Conservation (phyloP, 2,329 filamentous ascomycete genomes). For the Podosphaera leucotricha region DNA sequence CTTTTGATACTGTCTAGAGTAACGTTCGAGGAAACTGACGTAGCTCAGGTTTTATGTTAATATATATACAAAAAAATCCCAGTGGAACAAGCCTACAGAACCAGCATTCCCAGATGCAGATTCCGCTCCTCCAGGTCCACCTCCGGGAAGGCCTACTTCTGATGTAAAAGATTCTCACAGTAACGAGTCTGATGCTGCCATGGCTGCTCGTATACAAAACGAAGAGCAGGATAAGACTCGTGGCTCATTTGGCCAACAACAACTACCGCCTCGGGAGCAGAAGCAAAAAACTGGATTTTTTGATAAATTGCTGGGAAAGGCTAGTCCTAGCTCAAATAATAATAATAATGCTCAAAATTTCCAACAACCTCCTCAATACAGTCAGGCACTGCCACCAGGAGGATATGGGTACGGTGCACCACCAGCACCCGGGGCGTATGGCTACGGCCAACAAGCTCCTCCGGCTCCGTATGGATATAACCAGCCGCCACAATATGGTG, state of each 20-base stretch:
- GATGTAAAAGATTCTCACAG: background rate
- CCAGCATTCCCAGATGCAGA: slow-evolving; percentile 39
- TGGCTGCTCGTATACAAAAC: slow-evolving; percentile 58
- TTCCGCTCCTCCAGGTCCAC: slow-evolving; percentile 25
- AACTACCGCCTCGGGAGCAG: background rate
- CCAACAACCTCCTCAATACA: slow-evolving; percentile 12
- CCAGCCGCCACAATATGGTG: slow-evolving; percentile 4
- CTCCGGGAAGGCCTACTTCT: slow-evolving; percentile 25
- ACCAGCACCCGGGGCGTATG: slow-evolving; percentile 18
- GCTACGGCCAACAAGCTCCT: slow-evolving; percentile 16
- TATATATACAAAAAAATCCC: slow-evolving; percentile 63
- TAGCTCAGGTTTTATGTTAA: slow-evolving; percentile 69
- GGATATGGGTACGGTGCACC: slow-evolving; percentile 12
- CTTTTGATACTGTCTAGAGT: too few relatives aligned
- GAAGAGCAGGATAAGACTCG: slow-evolving; percentile 49
- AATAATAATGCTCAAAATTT: slow-evolving; percentile 11
- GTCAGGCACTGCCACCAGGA: slow-evolving; percentile 17
- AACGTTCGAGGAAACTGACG: slow-evolving; percentile 3
- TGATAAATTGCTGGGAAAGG: slow-evolving; percentile 1
- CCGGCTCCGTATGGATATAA: slow-evolving; percentile 13
- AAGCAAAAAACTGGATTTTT: slow-evolving; percentile 1
- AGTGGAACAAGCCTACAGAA: slow-evolving; percentile 66
- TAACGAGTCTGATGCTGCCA: slow-evolving; percentile 42
- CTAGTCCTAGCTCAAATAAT: background rate
- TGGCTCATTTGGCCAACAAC: slow-evolving; percentile 1